Evolutionary conservation across 129 eudicot species (phyloP).

Genomic region (Ambrosia artemisiifolia): DNA sequence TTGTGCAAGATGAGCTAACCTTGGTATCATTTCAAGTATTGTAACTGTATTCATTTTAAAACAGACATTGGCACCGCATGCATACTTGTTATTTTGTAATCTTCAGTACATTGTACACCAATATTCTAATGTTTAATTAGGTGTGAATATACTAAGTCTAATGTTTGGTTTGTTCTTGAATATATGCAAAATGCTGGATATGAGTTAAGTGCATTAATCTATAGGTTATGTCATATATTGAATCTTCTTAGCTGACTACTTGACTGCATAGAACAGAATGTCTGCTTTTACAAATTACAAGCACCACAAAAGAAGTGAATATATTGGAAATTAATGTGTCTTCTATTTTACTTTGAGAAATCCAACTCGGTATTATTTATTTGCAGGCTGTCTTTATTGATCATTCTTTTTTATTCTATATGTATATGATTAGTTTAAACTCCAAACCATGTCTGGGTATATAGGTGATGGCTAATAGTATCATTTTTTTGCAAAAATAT

Average conservation of each 20-base stretch:
- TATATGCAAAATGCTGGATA: not conserved
- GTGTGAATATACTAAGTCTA: not conserved
- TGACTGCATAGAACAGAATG: not conserved
- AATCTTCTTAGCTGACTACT: conserved; percentile 1
- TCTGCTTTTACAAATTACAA: conserved; percentile 3
- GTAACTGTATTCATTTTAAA: not conserved
- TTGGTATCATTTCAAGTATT: not conserved
- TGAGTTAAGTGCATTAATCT: not conserved
- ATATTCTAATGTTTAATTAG: not conserved
- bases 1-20: not conserved
- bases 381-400: not conserved
- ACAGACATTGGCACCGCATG: not conserved
- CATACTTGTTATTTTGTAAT: not conserved
- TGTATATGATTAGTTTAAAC: not conserved
- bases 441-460: conserved; percentile 6
- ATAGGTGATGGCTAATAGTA: conserved; percentile 45
- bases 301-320: conserved; percentile 7
- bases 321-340: not conserved
- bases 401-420: not conserved
- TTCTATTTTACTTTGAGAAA: not conserved
- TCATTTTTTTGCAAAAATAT: conserved; percentile 38
- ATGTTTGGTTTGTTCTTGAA: not conserved
- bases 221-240: not conserved
- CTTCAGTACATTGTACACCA: not conserved
- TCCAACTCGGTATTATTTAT: not conserved